A percentile compares a stretch with the other conserved stretches of the same genome.
These are phyloP conservation scores for Suhomyces sp. DNA, from an alignment of 805 yeast species.

Conservation along the genomic window DNA sequence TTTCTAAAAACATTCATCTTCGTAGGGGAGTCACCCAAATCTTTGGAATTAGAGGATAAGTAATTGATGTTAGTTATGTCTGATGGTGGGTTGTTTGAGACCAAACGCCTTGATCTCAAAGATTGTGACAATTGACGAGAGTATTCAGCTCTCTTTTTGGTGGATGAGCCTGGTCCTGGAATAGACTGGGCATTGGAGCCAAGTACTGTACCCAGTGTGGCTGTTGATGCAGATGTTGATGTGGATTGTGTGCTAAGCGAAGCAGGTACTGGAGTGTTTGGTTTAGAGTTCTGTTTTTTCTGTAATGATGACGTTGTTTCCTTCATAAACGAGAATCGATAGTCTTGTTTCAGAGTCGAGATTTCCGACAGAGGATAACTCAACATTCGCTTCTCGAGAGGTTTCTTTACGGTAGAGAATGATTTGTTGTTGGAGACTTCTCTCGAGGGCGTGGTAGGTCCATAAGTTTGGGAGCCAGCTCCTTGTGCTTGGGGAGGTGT, in stretches of 20 bases:
- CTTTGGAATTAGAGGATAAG: slow-evolving; percentile 1
- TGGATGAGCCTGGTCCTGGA: slow-evolving; percentile 8
- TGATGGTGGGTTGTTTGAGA: slow-evolving; percentile 14
- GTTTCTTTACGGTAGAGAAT: slow-evolving; percentile 13
- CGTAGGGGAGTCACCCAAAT: slow-evolving; percentile 7
- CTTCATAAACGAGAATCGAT: slow-evolving; percentile 38
- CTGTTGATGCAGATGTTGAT: background rate
- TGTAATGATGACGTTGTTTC: slow-evolving; percentile 39
- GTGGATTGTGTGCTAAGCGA: background rate
- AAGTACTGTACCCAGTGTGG: no score
- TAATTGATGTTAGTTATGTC: slow-evolving; percentile 23
- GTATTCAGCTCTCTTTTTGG: slow-evolving; percentile 18
- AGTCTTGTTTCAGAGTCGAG: slow-evolving; percentile 15
- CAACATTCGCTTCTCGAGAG: slow-evolving; percentile 13
- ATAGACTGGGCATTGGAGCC: slow-evolving; percentile 1
- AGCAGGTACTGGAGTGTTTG: background rate
- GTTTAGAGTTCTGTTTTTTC: slow-evolving; percentile 22
- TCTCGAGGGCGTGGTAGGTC: slow-evolving; percentile 20
- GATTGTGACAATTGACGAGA: slow-evolving; percentile 17
- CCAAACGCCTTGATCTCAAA: slow-evolving; percentile 13
- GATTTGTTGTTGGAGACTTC: slow-evolving; percentile 12
- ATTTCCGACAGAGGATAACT: slow-evolving; percentile 22
- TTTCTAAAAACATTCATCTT: slow-evolving; percentile 7
- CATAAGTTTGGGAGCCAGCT: background rate
- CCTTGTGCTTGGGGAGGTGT: background rate